Evolutionary conservation across 495 filamentous ascomycete genomes (phyloP), one percentile per base, ranked within the genome.

Genomic region (Penicillium soppii): DNA sequence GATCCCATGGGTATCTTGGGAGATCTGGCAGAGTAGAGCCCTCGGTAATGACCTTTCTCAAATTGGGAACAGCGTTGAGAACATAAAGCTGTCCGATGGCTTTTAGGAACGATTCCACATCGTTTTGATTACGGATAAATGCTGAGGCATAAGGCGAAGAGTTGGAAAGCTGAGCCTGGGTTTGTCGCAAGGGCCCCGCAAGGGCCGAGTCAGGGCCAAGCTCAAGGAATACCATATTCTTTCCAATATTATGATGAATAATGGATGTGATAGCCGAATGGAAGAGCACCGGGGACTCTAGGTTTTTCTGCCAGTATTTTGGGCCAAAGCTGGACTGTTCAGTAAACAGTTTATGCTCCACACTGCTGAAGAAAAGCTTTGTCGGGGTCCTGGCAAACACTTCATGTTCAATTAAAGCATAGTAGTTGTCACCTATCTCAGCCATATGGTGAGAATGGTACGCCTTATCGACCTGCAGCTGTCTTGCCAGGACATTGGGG

Each of bases 401-500:
- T 12, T 38, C n/a, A 72, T 72, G 30, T 38, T 30, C 46, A 17
- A 59, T 56, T 1, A 45, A 17, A 5, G 37, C 44, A 38, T 50
- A 43, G 21, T 54, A 63, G 2, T 38, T 15, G 7, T 40, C 33
- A 2, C 46, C 49, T 9, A 56, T 25, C 12, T 53, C 52, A 19
- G 2, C 16, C 53, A 62, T 59, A 21, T 61, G 50, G 44, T 46
- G 46, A 9, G 47, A 51, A 9, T 54, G 54, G 19, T 57, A 61
- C 4, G 82, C 82, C 30, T 71, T 69, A 35, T 79, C 73, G 20
- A 85, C 79, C 25, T 74, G 61, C 5, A 86, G 69, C 26, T 71
- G 65, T 45, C 81, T 69, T 33, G 71, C 72, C 58, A 82, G 78
- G n/a, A 78, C 54, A 5, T 54, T 17, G 7, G 52, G 43, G 3